Evolutionary conservation across 2,329 filamentous ascomycete species (phyloP).

Genomic region (Penicillium concentricum): DNA sequence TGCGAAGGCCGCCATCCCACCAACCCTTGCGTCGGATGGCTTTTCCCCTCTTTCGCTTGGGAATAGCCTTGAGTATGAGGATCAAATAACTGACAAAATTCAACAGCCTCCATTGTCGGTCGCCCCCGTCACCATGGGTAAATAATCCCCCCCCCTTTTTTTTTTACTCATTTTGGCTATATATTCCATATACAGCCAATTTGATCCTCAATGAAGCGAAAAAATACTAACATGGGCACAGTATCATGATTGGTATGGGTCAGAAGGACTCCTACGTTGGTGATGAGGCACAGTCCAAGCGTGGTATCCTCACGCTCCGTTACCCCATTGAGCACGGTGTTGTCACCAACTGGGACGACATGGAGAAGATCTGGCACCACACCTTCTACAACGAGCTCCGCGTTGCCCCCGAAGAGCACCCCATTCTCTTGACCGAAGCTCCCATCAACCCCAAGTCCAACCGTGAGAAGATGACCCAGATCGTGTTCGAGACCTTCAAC

Average conservation of each 20-base stretch:
- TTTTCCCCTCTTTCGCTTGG: slow-evolving; percentile 10
- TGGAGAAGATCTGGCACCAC: slow-evolving; percentile 99
- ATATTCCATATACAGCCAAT: background rate
- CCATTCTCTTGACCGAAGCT: slow-evolving; percentile 96
- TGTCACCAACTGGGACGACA: slow-evolving; percentile 99
- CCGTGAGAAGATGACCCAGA: slow-evolving; percentile 99
- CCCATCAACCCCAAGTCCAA: slow-evolving; percentile 99
- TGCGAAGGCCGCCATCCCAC: slow-evolving; percentile 16
- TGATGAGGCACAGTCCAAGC: slow-evolving; percentile 99
- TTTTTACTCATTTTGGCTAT: slow-evolving; percentile 1
- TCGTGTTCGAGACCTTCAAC: slow-evolving; percentile 99
- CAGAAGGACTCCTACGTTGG: slow-evolving; percentile 99
- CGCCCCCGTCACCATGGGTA: slow-evolving; percentile 99
- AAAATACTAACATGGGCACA: slow-evolving; percentile 47
- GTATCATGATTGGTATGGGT: slow-evolving; percentile 99
- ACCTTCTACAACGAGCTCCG: slow-evolving; percentile 99
- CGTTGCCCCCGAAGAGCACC: slow-evolving; percentile 99
- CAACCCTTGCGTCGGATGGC: slow-evolving; percentile 30
- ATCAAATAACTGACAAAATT: slow-evolving; percentile 5
- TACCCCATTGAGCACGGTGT: slow-evolving; percentile 99
- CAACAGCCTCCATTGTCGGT: slow-evolving; percentile 93
- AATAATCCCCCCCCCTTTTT: slow-evolving; percentile 51
- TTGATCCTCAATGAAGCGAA: background rate
- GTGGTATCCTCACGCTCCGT: slow-evolving; percentile 99
- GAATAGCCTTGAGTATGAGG: background rate